Evolutionary conservation across 176 grass and related monocot genomes (phyloP).

Genomic region (Dendrocalamus sinicus): DNA sequence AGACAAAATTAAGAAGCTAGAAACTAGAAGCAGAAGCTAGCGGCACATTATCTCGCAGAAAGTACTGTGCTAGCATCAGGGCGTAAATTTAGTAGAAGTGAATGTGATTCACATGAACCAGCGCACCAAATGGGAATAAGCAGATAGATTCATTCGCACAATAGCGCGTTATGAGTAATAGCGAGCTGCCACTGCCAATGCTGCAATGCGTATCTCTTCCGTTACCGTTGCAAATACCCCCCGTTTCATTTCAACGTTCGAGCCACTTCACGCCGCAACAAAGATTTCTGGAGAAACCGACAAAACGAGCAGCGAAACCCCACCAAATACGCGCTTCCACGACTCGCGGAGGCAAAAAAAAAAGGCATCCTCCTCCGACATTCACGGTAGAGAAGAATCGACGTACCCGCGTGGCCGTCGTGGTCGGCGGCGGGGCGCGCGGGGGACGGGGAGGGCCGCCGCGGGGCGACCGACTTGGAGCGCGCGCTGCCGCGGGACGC

Average conservation of each 20-base stretch:
- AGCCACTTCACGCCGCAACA: neutral
- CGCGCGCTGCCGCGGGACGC: slow-evolving; percentile 19
- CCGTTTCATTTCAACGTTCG: neutral
- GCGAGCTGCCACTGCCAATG: neutral
- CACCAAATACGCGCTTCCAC: neutral
- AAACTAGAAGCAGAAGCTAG: no score
- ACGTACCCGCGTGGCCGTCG: neutral
- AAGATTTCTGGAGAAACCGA: neutral
- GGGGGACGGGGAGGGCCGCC: slow-evolving; percentile 41
- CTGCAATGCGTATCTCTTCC: neutral
- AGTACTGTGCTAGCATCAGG: neutral
- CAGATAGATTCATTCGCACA: neutral
- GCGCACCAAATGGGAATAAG: neutral
- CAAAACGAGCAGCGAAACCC: neutral
- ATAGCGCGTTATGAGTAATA: neutral
- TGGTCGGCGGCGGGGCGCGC: slow-evolving; percentile 28
- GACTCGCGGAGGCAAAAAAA: neutral
- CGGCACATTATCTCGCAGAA: no score
- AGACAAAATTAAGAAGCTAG: no score
- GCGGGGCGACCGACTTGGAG: slow-evolving; percentile 50
- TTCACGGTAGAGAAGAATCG: neutral
- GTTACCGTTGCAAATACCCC: slow-evolving; percentile 1
- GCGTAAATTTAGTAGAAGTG: neutral
- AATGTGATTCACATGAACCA: neutral
- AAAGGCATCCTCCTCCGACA: neutral